Conservation (phyloP, 148 eudicot species). For the Mesembryanthemum crystallinum region DNA sequence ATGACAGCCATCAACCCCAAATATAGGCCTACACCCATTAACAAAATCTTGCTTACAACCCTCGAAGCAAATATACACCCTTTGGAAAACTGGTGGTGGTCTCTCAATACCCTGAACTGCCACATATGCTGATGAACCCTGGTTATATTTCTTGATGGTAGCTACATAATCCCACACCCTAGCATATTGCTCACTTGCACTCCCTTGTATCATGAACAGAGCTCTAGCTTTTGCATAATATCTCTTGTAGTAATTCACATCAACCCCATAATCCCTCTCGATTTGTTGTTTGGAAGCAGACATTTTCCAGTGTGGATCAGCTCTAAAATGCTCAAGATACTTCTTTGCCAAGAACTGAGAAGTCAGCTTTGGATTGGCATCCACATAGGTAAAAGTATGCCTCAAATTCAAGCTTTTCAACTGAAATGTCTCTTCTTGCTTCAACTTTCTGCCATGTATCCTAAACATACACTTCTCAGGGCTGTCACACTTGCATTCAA, state of each 20-base stretch:
- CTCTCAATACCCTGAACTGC: background rate
- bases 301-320: background rate
- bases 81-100: background rate
- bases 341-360: background rate
- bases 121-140: background rate
- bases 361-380: background rate
- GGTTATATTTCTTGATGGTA: background rate
- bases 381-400: background rate
- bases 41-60: background rate
- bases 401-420: background rate
- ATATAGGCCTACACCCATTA: background rate
- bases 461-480: background rate
- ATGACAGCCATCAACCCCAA: slow-evolving; percentile 19
- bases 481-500: background rate
- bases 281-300: background rate
- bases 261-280: background rate
- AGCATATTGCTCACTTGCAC: background rate
- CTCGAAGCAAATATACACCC: background rate
- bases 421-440: background rate
- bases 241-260: too few relatives aligned
- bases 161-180: background rate
- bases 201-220: background rate
- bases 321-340: background rate
- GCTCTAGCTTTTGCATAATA: too few relatives aligned
- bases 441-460: background rate